A percentile compares a stretch with the other conserved stretches of the same genome.
phyloP scores from a whole-genome alignment of 2,329 filamentous ascomycete species.

The Aspergillus sp. region DNA sequence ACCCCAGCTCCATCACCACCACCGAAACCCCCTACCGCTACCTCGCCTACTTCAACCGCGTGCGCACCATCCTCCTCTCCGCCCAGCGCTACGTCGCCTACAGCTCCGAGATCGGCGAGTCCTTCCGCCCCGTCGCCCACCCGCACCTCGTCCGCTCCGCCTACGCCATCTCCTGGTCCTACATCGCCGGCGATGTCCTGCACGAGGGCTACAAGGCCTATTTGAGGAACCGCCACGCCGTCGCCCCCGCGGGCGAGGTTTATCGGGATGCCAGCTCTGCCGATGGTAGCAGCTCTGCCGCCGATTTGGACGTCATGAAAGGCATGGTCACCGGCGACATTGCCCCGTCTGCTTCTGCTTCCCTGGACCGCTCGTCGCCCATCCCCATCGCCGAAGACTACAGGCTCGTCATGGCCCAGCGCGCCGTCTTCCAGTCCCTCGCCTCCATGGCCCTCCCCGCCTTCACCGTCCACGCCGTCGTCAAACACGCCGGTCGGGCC shows the following conservation, averaged over 20 bases:
- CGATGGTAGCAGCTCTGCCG: slow-evolving; percentile 27
- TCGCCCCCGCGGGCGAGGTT: slow-evolving; percentile 56
- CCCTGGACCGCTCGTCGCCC: too few relatives aligned
- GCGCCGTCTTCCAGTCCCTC: slow-evolving; percentile 80
- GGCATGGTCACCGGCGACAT: slow-evolving; percentile 30
- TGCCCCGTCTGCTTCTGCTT: too few relatives aligned
- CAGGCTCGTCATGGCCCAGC: slow-evolving; percentile 79
- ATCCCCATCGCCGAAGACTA: slow-evolving; percentile 79
- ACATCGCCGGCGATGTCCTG: slow-evolving; percentile 78
- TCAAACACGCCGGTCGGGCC: slow-evolving; percentile 78
- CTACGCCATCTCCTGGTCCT: slow-evolving; percentile 87
- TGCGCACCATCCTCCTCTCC: slow-evolving; percentile 77
- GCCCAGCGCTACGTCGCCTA: slow-evolving; percentile 96
- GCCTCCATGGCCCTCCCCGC: slow-evolving; percentile 92
- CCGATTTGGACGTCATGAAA: slow-evolving; percentile 21
- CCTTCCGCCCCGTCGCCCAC: slow-evolving; percentile 85
- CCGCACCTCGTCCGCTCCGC: slow-evolving; percentile 70
- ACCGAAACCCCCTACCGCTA: slow-evolving; percentile 83
- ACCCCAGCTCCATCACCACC: slow-evolving; percentile 57
- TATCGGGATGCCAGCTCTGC: slow-evolving; percentile 30
- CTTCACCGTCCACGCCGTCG: slow-evolving; percentile 87
- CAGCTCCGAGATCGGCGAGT: slow-evolving; percentile 92
- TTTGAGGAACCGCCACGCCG: slow-evolving; percentile 66
- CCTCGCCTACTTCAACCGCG: slow-evolving; percentile 77
- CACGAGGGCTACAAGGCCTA: slow-evolving; percentile 97